Evolutionary conservation across 768 basidiomycete species (phyloP).

Genomic region (Mycena maculata): DNA sequence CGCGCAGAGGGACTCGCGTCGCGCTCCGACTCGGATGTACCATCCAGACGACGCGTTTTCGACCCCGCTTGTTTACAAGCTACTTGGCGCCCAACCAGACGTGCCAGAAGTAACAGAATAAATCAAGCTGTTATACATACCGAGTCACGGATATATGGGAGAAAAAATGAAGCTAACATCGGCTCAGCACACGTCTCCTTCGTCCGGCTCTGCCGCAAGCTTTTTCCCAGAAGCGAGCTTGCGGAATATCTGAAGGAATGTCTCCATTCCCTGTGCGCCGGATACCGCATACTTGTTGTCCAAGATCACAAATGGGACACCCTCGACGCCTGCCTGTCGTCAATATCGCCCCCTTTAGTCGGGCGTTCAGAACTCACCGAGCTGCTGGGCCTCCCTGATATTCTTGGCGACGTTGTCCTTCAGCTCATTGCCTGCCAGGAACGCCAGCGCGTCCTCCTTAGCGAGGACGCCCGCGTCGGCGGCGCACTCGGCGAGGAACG

Average conservation of each 20-base stretch:
- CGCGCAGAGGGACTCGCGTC: not conserved
- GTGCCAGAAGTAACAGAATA: too few species aligned
- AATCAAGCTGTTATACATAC: too few species aligned
- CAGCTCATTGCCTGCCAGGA: constrained; percentile 14
- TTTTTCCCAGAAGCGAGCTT: constrained; percentile 27
- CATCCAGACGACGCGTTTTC: too few species aligned
- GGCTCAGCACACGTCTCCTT: constrained; percentile 17
- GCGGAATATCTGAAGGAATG: constrained; percentile 33
- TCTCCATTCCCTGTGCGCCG: constrained; percentile 31
- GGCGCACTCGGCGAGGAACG: constrained; percentile 28
- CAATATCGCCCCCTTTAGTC: not conserved
- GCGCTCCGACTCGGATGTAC: too few species aligned
- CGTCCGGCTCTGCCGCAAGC: constrained; percentile 11
- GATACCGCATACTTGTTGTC: constrained; percentile 30
- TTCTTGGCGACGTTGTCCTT: constrained; percentile 22
- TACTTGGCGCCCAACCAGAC: too few species aligned
- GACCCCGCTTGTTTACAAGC: too few species aligned
- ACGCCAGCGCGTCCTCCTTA: constrained; percentile 23
- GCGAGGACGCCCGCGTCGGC: constrained; percentile 22
- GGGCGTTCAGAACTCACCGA: constrained; percentile 1
- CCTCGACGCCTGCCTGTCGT: constrained; percentile 21
- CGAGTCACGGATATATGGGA: too few species aligned
- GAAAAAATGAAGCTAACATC: too few species aligned
- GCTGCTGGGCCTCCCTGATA: constrained; percentile 18
- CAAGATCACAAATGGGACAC: constrained; percentile 27